Evolutionary conservation across 805 yeast genomes (phyloP).

Genomic region (Spathaspora sp.): DNA sequence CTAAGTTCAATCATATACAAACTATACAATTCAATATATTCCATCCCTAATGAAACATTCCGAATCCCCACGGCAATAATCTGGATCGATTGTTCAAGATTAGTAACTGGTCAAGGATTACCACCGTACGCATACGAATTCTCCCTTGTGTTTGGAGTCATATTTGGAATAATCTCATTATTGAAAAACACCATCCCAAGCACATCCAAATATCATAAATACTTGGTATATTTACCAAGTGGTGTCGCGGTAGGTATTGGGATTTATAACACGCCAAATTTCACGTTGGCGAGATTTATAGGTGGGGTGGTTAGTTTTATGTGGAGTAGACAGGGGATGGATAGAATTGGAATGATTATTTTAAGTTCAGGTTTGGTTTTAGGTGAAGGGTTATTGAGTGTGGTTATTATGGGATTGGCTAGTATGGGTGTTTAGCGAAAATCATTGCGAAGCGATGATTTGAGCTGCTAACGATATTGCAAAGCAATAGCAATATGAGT

Average conservation of each 20-base stretch:
- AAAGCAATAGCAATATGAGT: no score
- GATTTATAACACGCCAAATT: slow-evolving; percentile 88
- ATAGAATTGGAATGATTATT: slow-evolving; percentile 74
- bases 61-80: slow-evolving; percentile 93
- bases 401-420: slow-evolving; percentile 74
- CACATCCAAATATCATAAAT: slow-evolving; percentile 32
- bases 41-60: slow-evolving; percentile 77
- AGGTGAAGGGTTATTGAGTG: slow-evolving; percentile 91
- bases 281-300: slow-evolving; percentile 86
- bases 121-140: slow-evolving; percentile 73
- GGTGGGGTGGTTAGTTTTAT: slow-evolving; percentile 73
- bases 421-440: slow-evolving; percentile 43
- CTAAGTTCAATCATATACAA: slow-evolving; percentile 79
- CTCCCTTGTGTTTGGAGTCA: slow-evolving; percentile 56
- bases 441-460: no score
- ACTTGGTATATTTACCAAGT: slow-evolving; percentile 67
- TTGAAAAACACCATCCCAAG: slow-evolving; percentile 54
- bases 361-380: slow-evolving; percentile 88
- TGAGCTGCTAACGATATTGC: no score
- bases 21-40: slow-evolving; percentile 76
- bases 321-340: slow-evolving; percentile 41
- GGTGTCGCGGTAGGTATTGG: slow-evolving; percentile 99
- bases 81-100: slow-evolving; percentile 94
- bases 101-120: slow-evolving; percentile 86
- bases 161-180: slow-evolving; percentile 69